These are phyloP conservation scores for Agrocybe chaxingu DNA, from an alignment of 768 basidiomycete species.

Conservation along the genomic window DNA sequence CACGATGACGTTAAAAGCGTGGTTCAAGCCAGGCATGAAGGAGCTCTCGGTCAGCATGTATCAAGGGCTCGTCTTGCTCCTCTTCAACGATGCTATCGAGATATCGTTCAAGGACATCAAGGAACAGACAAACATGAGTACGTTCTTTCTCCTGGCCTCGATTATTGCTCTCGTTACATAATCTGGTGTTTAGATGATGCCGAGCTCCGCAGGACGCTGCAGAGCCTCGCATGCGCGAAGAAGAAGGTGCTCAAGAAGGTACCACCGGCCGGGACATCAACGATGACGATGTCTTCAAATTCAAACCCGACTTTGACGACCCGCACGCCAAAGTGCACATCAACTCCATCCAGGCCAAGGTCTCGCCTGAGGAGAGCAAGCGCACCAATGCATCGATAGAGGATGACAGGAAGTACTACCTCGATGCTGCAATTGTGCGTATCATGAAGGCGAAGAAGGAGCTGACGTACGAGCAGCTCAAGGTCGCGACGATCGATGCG, in stretches of 20 bases:
- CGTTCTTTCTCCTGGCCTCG: constrained; percentile 21
- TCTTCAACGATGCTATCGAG: constrained; percentile 73
- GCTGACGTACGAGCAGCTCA: constrained; percentile 73
- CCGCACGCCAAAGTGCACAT: constrained; percentile 80
- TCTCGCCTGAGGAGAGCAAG: constrained; percentile 86
- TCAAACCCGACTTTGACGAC: constrained; percentile 83
- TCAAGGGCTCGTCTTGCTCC: constrained; percentile 81
- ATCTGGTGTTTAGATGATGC: constrained; percentile 46
- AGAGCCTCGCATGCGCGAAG: constrained; percentile 90
- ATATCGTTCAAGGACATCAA: constrained; percentile 67
- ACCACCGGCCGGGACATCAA: constrained; percentile 77
- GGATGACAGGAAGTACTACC: constrained; percentile 77
- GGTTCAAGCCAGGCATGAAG: constrained; percentile 68
- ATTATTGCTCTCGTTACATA: constrained; percentile 10
- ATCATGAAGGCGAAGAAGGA: constrained; percentile 94
- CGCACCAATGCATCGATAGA: constrained; percentile 83
- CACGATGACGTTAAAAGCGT: constrained; percentile 70
- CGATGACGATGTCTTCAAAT: constrained; percentile 72
- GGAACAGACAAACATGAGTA: constrained; percentile 69
- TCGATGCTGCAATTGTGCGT: constrained; percentile 95
- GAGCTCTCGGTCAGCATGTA: constrained; percentile 90
- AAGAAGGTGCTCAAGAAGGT: constrained; percentile 83
- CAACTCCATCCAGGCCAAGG: constrained; percentile 93
- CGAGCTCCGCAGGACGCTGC: constrained; percentile 81
- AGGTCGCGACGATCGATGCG: constrained; percentile 79